These are phyloP conservation scores for Cercophora scortea DNA, from an alignment of 495 filamentous ascomycete genomes.

Conservation along the genomic window DNA sequence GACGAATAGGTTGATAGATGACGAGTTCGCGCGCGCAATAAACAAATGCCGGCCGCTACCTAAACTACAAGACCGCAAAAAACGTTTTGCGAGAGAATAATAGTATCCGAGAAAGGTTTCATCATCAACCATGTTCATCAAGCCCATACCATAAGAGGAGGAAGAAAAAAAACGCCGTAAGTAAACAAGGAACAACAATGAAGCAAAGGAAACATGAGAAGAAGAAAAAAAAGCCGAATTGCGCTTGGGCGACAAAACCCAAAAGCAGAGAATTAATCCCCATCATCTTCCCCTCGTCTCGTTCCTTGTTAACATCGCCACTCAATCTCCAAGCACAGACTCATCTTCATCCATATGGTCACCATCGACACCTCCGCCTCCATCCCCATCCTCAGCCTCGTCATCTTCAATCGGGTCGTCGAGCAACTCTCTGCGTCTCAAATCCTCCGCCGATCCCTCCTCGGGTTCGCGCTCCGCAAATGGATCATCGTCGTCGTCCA, in stretches of 20 bases:
- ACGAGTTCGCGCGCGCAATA: too few species aligned
- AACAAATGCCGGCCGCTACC: too few species aligned
- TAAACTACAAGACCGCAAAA: too few species aligned
- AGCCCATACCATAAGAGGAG: not conserved
- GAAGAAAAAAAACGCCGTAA: not conserved
- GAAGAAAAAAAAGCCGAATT: not conserved
- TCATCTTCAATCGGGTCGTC: constrained; percentile 35
- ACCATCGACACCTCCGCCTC: constrained; percentile 21
- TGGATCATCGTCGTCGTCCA: constrained; percentile 40
- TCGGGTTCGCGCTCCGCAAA: constrained; percentile 42
- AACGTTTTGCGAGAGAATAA: not conserved
- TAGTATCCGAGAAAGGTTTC: not conserved
- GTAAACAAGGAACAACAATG: not conserved
- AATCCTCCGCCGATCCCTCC: constrained; percentile 50
- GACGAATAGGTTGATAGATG: too few species aligned
- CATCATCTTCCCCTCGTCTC: not conserved
- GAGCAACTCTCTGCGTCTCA: constrained; percentile 51
- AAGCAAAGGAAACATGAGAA: not conserved
- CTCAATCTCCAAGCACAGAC: constrained; percentile 63
- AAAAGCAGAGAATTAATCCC: not conserved
- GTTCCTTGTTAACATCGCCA: not conserved
- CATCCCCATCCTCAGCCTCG: constrained; percentile 38
- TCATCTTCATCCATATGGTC: constrained; percentile 48
- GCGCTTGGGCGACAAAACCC: not conserved
- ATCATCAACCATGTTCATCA: not conserved